Evolutionary conservation across 2,329 filamentous ascomycete genomes (phyloP), one percentile per base, ranked within the genome.

Genomic region (Colletotrichum sp.): DNA sequence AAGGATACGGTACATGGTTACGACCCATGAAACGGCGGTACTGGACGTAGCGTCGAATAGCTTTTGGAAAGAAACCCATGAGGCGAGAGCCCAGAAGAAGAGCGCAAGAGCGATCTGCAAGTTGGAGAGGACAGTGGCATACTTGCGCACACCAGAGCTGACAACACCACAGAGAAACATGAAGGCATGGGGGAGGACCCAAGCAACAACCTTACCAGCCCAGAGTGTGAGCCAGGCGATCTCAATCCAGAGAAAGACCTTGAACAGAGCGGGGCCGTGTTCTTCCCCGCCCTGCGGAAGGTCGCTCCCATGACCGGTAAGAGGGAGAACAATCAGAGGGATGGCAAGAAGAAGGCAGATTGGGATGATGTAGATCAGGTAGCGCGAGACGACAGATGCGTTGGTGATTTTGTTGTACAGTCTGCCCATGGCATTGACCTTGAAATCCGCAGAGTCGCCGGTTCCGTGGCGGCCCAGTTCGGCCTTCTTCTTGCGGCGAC

Each of bases 81-180:
- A 89, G 3, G 90, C 90, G 52, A 94, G 86, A 6, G 90, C 90
- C 92, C 93, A 94, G 80, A 94, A 91, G 82, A 95, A 93, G 65
- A 95, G 87, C 4, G 92, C 93, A 3, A 95, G 84, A 3, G 92
- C 91, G 49, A 94, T 90, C 80, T 93, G 92, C 52, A 95, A 86
- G 72, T 92, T 91, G 72, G 87, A 87, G 36, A 95, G 86, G 16
- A 95, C 91, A 5, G 89, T 89, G 60, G 92, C 92, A 80, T 95
- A 95, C 83, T 95, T 95, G 76, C 92, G 89, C 6, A 93, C 93
- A 64, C 93, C 93, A 16, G 91, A 90, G 82, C 92, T 94, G 81
- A 95, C 90, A 34, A 95, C 91, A 72, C 93, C 93, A 77, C 89
- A 91, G 79, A 94, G 89, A 80, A 93, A 93, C 88, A 94, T 92